These are phyloP conservation scores for Diutina siamensis DNA, from an alignment of 1,139 yeast species.

Conservation along the genomic window DNA sequence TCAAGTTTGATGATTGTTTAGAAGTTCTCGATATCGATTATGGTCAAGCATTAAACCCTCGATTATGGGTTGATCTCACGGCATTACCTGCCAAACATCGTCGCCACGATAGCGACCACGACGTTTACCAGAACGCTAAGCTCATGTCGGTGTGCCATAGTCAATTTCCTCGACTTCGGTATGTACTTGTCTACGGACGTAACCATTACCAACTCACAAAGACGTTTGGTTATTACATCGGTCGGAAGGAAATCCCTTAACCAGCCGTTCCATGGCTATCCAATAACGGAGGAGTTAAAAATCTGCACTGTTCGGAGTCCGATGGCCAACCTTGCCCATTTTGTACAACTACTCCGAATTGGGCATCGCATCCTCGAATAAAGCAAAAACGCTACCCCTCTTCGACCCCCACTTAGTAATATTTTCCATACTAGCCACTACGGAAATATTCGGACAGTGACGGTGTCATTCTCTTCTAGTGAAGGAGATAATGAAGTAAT, in stretches of 20 bases:
- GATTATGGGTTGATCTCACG: conserved; percentile 1
- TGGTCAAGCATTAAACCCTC: background rate
- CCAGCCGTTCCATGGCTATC: background rate
- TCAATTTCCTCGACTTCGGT: background rate
- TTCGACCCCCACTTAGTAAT: background rate
- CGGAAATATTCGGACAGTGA: background rate
- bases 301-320: background rate
- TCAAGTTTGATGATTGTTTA: background rate
- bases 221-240: conserved; percentile 4
- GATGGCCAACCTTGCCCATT: background rate
- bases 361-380: background rate
- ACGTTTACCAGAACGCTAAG: too few relatives aligned
- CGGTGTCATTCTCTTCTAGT: too few relatives aligned
- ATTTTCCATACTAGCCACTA: too few relatives aligned
- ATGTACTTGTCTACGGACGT: background rate
- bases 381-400: background rate
- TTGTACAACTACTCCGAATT: background rate
- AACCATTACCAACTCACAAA: background rate
- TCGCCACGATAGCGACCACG: background rate
- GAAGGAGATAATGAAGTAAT: too few relatives aligned
- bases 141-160: background rate
- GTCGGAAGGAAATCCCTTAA: background rate
- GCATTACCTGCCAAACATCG: background rate
- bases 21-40: background rate
- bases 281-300: background rate